phyloP scores from a whole-genome alignment of 164 flowering plant genomes.

The Vitis rotundifolia region DNA sequence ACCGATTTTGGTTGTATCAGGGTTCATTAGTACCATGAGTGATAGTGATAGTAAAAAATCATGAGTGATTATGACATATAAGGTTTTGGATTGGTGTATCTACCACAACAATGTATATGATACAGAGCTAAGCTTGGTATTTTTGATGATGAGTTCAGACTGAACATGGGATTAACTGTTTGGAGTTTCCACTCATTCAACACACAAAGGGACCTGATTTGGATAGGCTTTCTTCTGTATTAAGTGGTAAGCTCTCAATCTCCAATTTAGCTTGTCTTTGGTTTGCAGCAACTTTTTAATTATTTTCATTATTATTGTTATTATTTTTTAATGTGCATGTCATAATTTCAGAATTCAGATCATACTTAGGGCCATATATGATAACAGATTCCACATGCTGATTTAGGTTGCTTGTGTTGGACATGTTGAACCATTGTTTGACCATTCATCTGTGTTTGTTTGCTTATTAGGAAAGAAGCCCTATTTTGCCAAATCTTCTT shows the following conservation, averaged over 20 bases:
- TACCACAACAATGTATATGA: no score
- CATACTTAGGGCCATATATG: no score
- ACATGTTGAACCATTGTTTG: background rate
- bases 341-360: no score
- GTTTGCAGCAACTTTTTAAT: background rate
- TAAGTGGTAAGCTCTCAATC: constrained; percentile 45
- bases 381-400: background rate
- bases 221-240: constrained; percentile 54
- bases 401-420: background rate
- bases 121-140: background rate
- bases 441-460: background rate
- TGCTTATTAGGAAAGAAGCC: background rate
- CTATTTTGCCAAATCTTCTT: background rate
- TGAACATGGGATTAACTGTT: constrained; percentile 60
- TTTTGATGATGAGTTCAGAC: constrained; percentile 42
- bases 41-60: no score
- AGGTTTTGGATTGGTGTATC: no score
- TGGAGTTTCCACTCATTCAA: constrained; percentile 94
- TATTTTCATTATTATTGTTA: background rate
- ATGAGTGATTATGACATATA: no score
- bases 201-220: constrained; percentile 80
- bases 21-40: no score
- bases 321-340: background rate
- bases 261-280: background rate
- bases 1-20: no score